Percentiles rank a stretch among this genome's conserved stretches.
Conservation (phyloP, 306 rosid species). For the Corylus americana region DNA sequence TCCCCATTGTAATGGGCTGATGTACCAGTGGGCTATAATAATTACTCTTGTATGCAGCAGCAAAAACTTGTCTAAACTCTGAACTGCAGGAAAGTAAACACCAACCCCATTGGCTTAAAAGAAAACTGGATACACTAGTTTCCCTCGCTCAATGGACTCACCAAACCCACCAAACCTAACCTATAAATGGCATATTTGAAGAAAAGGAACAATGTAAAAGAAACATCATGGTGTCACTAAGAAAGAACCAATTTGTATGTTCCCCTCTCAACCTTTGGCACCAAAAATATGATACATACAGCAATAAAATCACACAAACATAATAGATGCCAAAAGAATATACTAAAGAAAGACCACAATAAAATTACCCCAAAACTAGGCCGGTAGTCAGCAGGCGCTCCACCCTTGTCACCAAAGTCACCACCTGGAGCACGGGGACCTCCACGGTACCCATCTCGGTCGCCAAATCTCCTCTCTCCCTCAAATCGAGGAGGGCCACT, state of each 20-base stretch:
- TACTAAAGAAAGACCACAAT: not conserved
- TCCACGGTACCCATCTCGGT: constrained; percentile 51
- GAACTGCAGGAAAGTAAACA: not conserved
- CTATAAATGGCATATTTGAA: not conserved
- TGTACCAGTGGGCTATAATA: not conserved
- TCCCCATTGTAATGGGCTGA: not conserved
- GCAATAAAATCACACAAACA: not conserved
- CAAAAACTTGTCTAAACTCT: not conserved
- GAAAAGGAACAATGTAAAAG: not conserved
- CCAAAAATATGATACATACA: not conserved
- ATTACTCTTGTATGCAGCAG: too few species aligned
- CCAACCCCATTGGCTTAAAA: not conserved
- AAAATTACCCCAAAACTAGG: constrained; percentile 47
- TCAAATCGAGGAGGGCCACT: constrained; percentile 59
- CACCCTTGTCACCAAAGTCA: constrained; percentile 51
- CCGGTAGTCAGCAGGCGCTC: constrained; percentile 57
- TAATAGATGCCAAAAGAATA: not conserved
- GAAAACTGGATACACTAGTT: not conserved
- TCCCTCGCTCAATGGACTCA: not conserved
- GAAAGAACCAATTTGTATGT: not conserved
- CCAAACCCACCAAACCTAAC: not conserved
- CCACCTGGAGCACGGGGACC: constrained; percentile 57
- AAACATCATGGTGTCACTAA: not conserved
- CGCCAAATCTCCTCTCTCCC: constrained; percentile 46
- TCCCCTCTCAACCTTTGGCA: not conserved